These are phyloP conservation scores for Amanita rubescens DNA, from an alignment of 768 basidiomycete genomes.

Conservation along the genomic window DNA sequence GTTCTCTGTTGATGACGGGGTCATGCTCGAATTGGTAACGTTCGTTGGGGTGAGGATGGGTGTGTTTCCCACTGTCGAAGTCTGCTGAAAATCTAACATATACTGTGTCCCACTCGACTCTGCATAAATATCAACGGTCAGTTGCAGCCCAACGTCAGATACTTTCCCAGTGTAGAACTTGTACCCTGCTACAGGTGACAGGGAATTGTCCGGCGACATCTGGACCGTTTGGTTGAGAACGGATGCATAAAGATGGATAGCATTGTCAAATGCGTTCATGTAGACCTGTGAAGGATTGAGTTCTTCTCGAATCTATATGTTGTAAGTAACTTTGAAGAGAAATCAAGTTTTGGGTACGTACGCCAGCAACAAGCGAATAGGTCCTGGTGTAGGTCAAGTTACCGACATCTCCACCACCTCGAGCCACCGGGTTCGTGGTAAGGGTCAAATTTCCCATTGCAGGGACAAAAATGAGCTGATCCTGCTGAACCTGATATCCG, in stretches of 20 bases:
- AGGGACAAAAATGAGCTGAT: constrained; percentile 35
- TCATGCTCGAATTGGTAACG: constrained; percentile 1
- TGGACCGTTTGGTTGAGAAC: constrained; percentile 21
- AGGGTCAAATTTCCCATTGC: constrained; percentile 5
- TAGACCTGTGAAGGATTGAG: constrained; percentile 21
- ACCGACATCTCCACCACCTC: neutral
- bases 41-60: constrained; percentile 16
- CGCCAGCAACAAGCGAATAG: constrained; percentile 21
- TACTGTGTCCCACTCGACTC: constrained; percentile 21
- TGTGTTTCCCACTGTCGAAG: constrained; percentile 20
- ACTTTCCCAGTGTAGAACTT: constrained; percentile 21
- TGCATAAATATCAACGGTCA: constrained; percentile 24
- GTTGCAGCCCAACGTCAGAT: constrained; percentile 21
- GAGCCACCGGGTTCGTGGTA: neutral
- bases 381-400: constrained; percentile 4
- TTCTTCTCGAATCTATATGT: constrained; percentile 19
- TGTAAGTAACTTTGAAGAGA: neutral
- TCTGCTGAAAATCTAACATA: constrained; percentile 22
- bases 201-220: constrained; percentile 17
- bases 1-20: neutral
- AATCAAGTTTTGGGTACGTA: constrained; percentile 10
- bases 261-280: constrained; percentile 20
- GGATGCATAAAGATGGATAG: constrained; percentile 17
- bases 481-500: constrained; percentile 35
- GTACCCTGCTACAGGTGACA: constrained; percentile 21